Evolutionary conservation across 768 basidiomycete species (phyloP).

Genomic region (Scleroderma bovista): DNA sequence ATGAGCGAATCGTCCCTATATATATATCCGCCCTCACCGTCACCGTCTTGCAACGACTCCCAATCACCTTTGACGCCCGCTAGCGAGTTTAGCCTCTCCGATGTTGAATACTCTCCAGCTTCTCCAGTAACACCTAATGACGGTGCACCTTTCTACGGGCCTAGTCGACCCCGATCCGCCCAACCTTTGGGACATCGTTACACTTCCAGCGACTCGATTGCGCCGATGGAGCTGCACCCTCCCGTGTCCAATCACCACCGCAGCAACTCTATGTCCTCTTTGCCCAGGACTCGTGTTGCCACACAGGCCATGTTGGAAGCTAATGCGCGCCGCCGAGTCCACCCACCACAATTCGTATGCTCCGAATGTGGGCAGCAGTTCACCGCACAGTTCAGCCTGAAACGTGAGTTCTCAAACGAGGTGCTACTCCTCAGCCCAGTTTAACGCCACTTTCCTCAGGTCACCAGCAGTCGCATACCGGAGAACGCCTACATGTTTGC

Average conservation of each 20-base stretch:
- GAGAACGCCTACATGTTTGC: conserved; percentile 22
- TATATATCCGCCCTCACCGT: too few relatives aligned
- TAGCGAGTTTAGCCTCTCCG: conserved; percentile 14
- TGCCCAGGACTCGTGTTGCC: conserved; percentile 16
- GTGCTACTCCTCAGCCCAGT: background rate
- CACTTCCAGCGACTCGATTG: conserved; percentile 3
- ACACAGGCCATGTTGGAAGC: conserved; percentile 30
- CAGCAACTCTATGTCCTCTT: conserved; percentile 11
- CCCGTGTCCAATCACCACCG: conserved; percentile 10
- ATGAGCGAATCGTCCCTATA: too few relatives aligned
- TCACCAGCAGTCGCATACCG: conserved; percentile 25
- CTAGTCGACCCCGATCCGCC: background rate
- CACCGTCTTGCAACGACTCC: conserved; percentile 19
- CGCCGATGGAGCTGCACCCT: background rate
- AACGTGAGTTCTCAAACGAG: conserved; percentile 16
- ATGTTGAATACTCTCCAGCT: conserved; percentile 14
- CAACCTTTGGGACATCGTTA: background rate
- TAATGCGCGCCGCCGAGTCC: conserved; percentile 26
- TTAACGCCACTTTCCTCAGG: conserved; percentile 15
- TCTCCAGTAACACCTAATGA: conserved; percentile 15
- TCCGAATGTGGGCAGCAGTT: conserved; percentile 19
- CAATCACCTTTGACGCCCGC: conserved; percentile 17
- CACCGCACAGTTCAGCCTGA: conserved; percentile 28
- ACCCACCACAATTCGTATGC: conserved; percentile 17
- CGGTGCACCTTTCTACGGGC: background rate